A percentile compares a stretch with the other conserved stretches of the same genome.
Evolutionary conservation across 768 basidiomycete species (phyloP).

Genomic region (Lentinula aciculospora): DNA sequence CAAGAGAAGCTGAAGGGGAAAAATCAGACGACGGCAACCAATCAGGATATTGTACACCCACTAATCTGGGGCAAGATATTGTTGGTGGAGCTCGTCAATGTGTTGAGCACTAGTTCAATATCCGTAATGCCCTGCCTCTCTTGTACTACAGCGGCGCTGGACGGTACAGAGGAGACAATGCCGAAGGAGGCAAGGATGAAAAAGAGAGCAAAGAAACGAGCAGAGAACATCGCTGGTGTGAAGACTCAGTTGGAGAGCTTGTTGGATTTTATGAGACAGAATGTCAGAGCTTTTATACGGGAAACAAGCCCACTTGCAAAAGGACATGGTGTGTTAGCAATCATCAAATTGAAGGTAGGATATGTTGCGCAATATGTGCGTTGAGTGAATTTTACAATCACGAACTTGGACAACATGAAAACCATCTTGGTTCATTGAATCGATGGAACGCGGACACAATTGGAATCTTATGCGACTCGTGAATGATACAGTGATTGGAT

Average conservation of each 20-base stretch:
- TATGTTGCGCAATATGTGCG: too few relatives aligned
- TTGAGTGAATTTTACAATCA: too few relatives aligned
- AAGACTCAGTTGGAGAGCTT: not conserved
- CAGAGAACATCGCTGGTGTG: not conserved
- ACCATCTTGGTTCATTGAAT: too few relatives aligned
- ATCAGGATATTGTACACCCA: not conserved
- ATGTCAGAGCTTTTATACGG: not conserved
- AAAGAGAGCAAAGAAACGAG: constrained; percentile 2
- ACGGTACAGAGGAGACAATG: constrained; percentile 1
- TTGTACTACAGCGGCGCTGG: not conserved
- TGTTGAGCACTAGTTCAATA: not conserved
- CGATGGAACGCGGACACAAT: too few relatives aligned
- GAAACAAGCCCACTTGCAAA: too few relatives aligned
- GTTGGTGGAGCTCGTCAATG: not conserved
- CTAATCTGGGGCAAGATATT: constrained; percentile 1
- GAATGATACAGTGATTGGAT: too few relatives aligned
- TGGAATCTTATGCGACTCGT: too few relatives aligned
- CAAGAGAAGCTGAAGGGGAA: constrained; percentile 4
- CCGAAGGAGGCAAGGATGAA: not conserved
- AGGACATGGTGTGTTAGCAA: too few relatives aligned
- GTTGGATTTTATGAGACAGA: not conserved
- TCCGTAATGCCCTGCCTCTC: constrained; percentile 1
- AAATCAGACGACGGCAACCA: not conserved
- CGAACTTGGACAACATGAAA: too few relatives aligned
- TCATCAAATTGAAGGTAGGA: too few relatives aligned